Evolutionary conservation across 2,329 filamentous ascomycete genomes (phyloP), one percentile per base, ranked within the genome.

Genomic region (Beauveria medogensis): DNA sequence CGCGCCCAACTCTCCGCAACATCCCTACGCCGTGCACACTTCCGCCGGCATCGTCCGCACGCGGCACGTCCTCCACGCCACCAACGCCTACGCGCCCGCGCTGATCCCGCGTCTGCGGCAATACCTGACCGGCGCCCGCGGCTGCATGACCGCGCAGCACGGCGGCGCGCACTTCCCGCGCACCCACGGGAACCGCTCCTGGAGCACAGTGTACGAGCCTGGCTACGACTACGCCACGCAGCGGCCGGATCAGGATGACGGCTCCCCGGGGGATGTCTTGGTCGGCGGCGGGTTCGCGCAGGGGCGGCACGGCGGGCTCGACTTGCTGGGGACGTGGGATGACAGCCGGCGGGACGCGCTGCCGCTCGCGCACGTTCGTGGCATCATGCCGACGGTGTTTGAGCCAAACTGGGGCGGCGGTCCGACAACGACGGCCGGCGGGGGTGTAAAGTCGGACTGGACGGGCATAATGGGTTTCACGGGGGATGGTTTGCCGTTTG

Each of bases 181-280:
- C 58, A 60, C 40, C 22, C 72, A 71, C 20, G 72, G 74, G 3
- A 62, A 68, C 20, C 73, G 73, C 5, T 82, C 81, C 0, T 85
- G 82, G 81, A 75, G 77, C 1, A 70, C 84, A 9, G 70, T 79
- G 1, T 80, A 80, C 61, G 70, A 68, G 3, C 65, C 70, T 0
- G 77, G 78, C 0, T 81, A 78, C 52, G 82, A 85, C 65, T 82
- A 84, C 64, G 70, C 81, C 10, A 81, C 79, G 0, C 80, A 83
- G 64, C 70, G 75, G 55, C 72, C 79, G 1, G 68, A 67, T 30
- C 30, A 62, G 5, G 43, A 62, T 1, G 66, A 71, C n/a, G 69
- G 70, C 2, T 47, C 64, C 2, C 66, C 70, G 0, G 74, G 78
- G 1, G 78, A 82, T 60, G 69, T 85, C 62, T 80, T 85, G 77